Evolutionary conservation across 441 rosid genomes (phyloP).

Genomic region (Populus hybrid): DNA sequence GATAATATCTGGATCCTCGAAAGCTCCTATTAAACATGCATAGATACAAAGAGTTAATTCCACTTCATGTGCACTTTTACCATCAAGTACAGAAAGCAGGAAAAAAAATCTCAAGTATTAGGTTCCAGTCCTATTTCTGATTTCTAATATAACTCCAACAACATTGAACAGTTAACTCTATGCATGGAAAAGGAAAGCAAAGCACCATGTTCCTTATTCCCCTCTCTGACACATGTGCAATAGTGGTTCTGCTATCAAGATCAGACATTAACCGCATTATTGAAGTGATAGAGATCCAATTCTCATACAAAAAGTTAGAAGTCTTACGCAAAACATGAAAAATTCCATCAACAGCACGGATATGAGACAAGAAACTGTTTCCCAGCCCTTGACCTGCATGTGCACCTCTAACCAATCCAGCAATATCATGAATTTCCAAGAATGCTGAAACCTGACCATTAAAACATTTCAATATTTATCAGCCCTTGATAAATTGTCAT

Average conservation of each 20-base stretch:
- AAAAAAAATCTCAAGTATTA: neutral
- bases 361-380: conserved; percentile 94
- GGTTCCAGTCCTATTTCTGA: neutral
- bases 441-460: conserved; percentile 75
- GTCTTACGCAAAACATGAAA: conserved; percentile 93
- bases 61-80: neutral
- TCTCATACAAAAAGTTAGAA: neutral
- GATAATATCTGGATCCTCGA: conserved; percentile 93
- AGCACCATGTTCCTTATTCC: neutral
- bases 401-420: conserved; percentile 96
- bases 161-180: neutral
- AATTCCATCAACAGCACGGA: conserved; percentile 99
- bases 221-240: neutral
- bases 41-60: neutral
- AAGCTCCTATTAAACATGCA: conserved; percentile 56
- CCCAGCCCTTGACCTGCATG: conserved; percentile 98
- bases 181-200: neutral
- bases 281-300: neutral
- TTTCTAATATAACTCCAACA: neutral
- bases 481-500: neutral
- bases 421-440: conserved; percentile 98
- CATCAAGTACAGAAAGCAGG: neutral
- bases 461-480: neutral
- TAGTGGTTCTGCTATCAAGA: neutral
- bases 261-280: neutral